Conservation (phyloP, 2,329 filamentous ascomycete genomes). For the Trichoderma oligosporum region DNA sequence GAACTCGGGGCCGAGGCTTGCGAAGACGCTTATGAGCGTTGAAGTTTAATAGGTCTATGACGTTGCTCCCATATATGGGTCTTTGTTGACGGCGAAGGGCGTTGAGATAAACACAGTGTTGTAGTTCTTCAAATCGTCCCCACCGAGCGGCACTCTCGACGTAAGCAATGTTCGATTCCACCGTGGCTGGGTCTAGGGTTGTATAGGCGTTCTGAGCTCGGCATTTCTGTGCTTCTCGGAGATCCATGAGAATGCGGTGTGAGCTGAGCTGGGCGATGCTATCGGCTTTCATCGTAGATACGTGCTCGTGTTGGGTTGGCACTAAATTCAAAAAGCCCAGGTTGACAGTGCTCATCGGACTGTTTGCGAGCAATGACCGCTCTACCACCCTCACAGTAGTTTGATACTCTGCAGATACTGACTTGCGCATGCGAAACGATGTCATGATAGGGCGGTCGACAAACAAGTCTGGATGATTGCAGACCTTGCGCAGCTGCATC, state of each 20-base stretch:
- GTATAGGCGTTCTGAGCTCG: slow-evolving; percentile 54
- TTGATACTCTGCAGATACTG: slow-evolving; percentile 70
- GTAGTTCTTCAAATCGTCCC: slow-evolving; percentile 71
- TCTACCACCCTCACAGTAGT: slow-evolving; percentile 68
- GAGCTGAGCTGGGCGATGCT: slow-evolving; percentile 65
- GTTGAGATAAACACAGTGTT: slow-evolving; percentile 77
- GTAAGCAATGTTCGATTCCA: slow-evolving; percentile 66
- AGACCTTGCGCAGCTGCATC: slow-evolving; percentile 96
- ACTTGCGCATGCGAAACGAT: slow-evolving; percentile 85
- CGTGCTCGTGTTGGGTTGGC: slow-evolving; percentile 64
- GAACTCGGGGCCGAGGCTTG: slow-evolving; percentile 57
- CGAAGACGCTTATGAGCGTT: slow-evolving; percentile 56
- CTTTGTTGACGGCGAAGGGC: slow-evolving; percentile 73
- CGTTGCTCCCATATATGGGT: slow-evolving; percentile 74
- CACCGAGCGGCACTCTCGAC: slow-evolving; percentile 68
- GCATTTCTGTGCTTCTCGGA: slow-evolving; percentile 66
- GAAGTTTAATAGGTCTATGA: slow-evolving; percentile 72
- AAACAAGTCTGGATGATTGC: slow-evolving; percentile 96
- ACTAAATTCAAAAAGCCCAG: slow-evolving; percentile 76
- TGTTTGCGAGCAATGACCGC: slow-evolving; percentile 57
- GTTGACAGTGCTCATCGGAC: slow-evolving; percentile 62
- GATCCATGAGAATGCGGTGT: slow-evolving; percentile 63
- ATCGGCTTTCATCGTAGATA: slow-evolving; percentile 53
- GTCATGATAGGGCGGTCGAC: slow-evolving; percentile 95
- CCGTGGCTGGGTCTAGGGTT: slow-evolving; percentile 60